Conservation (phyloP, 2,329 filamentous ascomycete genomes). For the Elsinoe ampelina region DNA sequence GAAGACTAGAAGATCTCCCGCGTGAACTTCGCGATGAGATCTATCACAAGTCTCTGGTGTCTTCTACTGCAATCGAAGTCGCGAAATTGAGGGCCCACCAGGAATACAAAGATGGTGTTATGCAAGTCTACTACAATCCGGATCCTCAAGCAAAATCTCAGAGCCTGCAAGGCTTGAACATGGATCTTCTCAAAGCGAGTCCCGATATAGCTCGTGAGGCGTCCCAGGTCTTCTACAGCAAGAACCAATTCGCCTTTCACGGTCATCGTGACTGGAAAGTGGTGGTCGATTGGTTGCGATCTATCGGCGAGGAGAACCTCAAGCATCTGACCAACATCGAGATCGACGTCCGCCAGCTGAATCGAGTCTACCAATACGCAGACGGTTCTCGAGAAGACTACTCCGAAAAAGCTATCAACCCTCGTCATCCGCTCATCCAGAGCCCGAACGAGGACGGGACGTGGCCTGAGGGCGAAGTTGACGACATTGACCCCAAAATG, state of each 20-base stretch:
- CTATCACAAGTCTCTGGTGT: background rate
- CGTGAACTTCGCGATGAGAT: slow-evolving; percentile 4
- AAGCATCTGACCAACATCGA: background rate
- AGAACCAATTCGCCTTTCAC: slow-evolving; percentile 8
- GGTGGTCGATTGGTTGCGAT: background rate
- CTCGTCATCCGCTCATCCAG: slow-evolving; percentile 1
- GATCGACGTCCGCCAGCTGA: background rate
- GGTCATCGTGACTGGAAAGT: background rate
- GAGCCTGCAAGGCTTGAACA: background rate
- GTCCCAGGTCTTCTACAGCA: slow-evolving; percentile 6
- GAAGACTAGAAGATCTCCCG: background rate
- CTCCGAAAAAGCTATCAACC: background rate
- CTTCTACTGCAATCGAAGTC: background rate
- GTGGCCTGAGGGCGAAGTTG: slow-evolving; percentile 7
- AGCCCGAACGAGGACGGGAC: background rate
- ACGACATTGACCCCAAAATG: slow-evolving; percentile 10
- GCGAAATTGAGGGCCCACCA: background rate
- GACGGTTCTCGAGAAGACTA: slow-evolving; percentile 3
- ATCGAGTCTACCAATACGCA: background rate
- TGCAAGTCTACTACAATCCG: background rate
- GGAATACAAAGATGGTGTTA: background rate
- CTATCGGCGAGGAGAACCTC: slow-evolving; percentile 8
- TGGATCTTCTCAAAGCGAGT: background rate
- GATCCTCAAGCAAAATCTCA: background rate
- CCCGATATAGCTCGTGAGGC: background rate